Conservation (phyloP, 345 rosid genomes). For the Heritiera littoralis region DNA sequence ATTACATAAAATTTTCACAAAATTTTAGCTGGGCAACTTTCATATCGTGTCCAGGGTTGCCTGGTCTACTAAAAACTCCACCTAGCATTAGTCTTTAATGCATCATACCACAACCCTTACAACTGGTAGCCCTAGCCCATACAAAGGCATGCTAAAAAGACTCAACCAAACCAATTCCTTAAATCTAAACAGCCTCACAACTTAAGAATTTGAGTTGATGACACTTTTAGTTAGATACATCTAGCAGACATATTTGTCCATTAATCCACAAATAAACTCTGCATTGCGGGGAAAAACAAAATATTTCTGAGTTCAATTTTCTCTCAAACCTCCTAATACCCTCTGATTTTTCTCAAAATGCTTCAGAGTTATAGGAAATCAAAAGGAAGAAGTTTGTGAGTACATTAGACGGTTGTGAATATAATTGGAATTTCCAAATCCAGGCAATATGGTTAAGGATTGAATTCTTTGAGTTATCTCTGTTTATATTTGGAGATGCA, state of each 20-base stretch:
- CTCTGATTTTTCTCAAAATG: not conserved
- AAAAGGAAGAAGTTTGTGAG: not conserved
- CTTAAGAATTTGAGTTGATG: not conserved
- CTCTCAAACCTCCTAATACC: not conserved
- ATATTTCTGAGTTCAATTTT: not conserved
- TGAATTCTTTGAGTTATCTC: not conserved
- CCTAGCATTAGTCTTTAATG: not conserved
- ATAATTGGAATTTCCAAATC: not conserved
- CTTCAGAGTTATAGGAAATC: not conserved
- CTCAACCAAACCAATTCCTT: not conserved
- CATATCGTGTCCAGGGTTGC: too few species aligned
- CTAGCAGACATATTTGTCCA: not conserved
- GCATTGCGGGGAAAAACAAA: too few species aligned
- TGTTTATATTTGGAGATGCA: not conserved
- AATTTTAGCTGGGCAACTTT: too few species aligned
- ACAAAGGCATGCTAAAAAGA: not conserved
- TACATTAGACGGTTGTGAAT: not conserved
- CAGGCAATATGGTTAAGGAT: not conserved
- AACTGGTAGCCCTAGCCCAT: not conserved
- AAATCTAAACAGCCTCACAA: constrained; percentile 2
- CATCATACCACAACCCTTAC: not conserved
- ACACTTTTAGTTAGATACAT: not conserved
- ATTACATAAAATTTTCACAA: too few species aligned
- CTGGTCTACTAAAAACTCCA: not conserved
- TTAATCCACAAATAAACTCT: not conserved